Evolutionary conservation across 441 rosid species (phyloP).

Genomic region (Capsella rubella): DNA sequence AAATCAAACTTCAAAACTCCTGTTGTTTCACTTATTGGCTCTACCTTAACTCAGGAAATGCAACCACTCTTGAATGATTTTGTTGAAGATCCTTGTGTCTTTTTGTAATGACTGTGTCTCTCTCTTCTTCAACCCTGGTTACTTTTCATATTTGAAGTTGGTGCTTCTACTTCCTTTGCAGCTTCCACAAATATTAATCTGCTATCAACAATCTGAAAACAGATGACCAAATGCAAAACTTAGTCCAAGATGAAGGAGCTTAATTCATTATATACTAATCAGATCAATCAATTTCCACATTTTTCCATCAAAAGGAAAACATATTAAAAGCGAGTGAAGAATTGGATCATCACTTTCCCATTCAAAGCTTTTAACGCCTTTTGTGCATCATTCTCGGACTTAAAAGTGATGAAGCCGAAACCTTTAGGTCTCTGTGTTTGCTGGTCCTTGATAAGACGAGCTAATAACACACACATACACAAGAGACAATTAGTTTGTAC

Average conservation of each 20-base stretch:
- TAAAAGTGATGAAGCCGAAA: slow-evolving; percentile 66
- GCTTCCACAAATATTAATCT: slow-evolving; percentile 58
- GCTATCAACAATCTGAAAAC: slow-evolving; percentile 52
- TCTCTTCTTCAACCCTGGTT: slow-evolving; percentile 18
- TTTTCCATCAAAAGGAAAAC: neutral
- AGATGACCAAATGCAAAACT: slow-evolving; percentile 4
- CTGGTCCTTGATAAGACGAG: slow-evolving; percentile 55
- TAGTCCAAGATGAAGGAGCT: neutral
- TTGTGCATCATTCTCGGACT: slow-evolving; percentile 59
- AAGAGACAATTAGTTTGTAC: neutral
- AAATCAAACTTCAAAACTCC: neutral
- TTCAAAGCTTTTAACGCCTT: slow-evolving; percentile 68
- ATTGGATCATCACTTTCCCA: slow-evolving; percentile 56
- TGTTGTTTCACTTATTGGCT: no score
- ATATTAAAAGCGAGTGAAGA: neutral
- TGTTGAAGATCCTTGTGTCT: neutral
- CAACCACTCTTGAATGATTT: neutral
- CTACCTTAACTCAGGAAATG: neutral
- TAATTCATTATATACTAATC: neutral
- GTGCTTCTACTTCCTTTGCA: slow-evolving; percentile 38
- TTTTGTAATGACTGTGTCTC: neutral
- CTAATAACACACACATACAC: slow-evolving; percentile 43
- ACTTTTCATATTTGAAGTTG: neutral
- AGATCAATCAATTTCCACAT: neutral
- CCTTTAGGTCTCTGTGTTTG: slow-evolving; percentile 70